Base-by-base conservation (phyloP, 2,329 filamentous ascomycete species). In the Verticillium nonalfalfae region DNA sequence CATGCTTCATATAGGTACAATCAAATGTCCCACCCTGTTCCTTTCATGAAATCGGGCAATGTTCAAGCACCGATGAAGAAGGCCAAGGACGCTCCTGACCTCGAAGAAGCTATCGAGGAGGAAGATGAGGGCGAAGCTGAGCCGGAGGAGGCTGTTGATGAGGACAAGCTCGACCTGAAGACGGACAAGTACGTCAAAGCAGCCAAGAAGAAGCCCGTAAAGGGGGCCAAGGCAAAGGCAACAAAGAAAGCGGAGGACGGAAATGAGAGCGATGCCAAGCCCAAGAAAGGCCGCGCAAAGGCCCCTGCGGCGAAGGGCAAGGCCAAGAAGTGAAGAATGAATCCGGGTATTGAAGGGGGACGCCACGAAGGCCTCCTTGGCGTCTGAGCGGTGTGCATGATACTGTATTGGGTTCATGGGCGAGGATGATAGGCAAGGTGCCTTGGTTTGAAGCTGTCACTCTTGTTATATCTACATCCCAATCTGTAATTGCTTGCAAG, bases 151-250 rank as follows among this genome's bases (percentile, higher is more conserved):
- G 85, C 82, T 1, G 88, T 88, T 0, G 90, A 91, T 4, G 89
- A 90, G 0, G 89, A 91, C 13, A 90, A 93, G 59, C 78, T 87
- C n/a, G 92, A 96, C 72, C 74, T 98, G 59, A 92, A 90, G 70
- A 96, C 94, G 72, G 95, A 99, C 76, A 98, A 97, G 75, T 97
- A 96, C 70, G 93, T 98, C 73, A 96, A 95, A 74, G 84, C 90
- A 71, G 91, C 94, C 13, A 97, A 97, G 81, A 86, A 75, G 4
- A 86, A 85, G 70, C 84, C 85, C 72, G 78, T 79, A 1, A 68
- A 39, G 70, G 45, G 69, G 7, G 70, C 75, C n/a, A 79, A 79
- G 69, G 57, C 21, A 1, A 79, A 78, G 66, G 64, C 73, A 0
- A 66, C 57, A 68, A 72, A 33, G 64, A 71, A 57, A 59, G 73